These are phyloP conservation scores for Erigeron canadensis DNA, from an alignment of 129 eudicot species.

Conservation along the genomic window DNA sequence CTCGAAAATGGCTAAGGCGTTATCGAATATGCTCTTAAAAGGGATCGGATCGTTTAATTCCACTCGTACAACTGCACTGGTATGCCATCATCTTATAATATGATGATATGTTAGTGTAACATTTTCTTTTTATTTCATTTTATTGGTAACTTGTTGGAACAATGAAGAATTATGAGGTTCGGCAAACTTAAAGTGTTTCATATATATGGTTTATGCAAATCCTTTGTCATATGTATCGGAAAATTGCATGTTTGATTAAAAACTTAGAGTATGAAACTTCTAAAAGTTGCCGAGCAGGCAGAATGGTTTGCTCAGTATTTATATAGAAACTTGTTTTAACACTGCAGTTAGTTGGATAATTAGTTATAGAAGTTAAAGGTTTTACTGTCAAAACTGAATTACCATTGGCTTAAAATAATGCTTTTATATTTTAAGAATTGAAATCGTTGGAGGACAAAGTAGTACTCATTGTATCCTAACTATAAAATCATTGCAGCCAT, in stretches of 20 bases:
- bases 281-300: neutral
- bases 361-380: too few relatives aligned
- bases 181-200: neutral
- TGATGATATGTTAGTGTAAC: neutral
- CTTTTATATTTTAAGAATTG: neutral
- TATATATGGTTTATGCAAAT: neutral
- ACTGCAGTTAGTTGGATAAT: too few relatives aligned
- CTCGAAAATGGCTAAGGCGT: slow-evolving; percentile 10
- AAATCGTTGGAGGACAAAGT: neutral
- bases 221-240: neutral
- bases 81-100: neutral
- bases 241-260: neutral
- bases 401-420: neutral
- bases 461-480: neutral
- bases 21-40: slow-evolving; percentile 3
- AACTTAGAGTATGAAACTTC: neutral
- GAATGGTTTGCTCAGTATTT: neutral
- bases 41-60: slow-evolving; percentile 7
- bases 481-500: neutral
- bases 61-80: slow-evolving; percentile 14
- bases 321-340: neutral
- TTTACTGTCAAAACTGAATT: too few relatives aligned
- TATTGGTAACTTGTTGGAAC: neutral
- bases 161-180: neutral
- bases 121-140: too few relatives aligned